Evolutionary conservation across 441 rosid genomes (phyloP).

Genomic region (Pelargonium myrrhifolium): DNA sequence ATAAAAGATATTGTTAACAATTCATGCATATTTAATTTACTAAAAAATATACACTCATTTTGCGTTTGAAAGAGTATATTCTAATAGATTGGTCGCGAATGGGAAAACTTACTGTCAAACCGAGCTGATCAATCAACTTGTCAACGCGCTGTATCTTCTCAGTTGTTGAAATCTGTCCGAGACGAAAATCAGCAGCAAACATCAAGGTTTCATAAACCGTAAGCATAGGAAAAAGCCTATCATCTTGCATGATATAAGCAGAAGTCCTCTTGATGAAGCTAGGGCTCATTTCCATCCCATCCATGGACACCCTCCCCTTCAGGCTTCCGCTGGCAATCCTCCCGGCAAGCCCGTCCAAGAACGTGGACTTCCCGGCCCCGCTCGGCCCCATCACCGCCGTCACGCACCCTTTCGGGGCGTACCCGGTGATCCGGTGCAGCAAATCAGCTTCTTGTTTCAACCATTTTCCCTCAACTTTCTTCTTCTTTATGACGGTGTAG

Average conservation of each 20-base stretch:
- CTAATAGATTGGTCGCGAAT: not conserved
- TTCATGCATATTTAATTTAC: too few species aligned
- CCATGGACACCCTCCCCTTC: slow-evolving; percentile 43
- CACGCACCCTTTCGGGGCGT: slow-evolving; percentile 56
- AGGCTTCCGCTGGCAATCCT: slow-evolving; percentile 56
- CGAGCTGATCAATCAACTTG: slow-evolving; percentile 53
- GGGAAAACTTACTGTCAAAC: slow-evolving; percentile 40
- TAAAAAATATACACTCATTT: too few species aligned
- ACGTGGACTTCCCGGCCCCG: slow-evolving; percentile 64
- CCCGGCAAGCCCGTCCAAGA: slow-evolving; percentile 52
- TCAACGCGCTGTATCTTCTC: slow-evolving; percentile 52
- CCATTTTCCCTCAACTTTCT: slow-evolving; percentile 42
- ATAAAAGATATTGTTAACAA: too few species aligned
- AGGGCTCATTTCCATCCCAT: slow-evolving; percentile 40
- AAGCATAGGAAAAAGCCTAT: slow-evolving; percentile 54
- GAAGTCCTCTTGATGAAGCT: slow-evolving; percentile 53
- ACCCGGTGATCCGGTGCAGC: slow-evolving; percentile 49
- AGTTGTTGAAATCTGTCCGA: slow-evolving; percentile 30
- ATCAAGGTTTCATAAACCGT: slow-evolving; percentile 57
- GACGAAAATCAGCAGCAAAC: slow-evolving; percentile 61
- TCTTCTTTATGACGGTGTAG: slow-evolving; percentile 39
- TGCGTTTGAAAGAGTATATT: too few species aligned
- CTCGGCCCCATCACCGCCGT: slow-evolving; percentile 72
- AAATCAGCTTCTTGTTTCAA: slow-evolving; percentile 41
- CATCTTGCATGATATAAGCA: slow-evolving; percentile 65